Evolutionary conservation across 768 basidiomycete species (phyloP).

Genomic region (Russula foetens): DNA sequence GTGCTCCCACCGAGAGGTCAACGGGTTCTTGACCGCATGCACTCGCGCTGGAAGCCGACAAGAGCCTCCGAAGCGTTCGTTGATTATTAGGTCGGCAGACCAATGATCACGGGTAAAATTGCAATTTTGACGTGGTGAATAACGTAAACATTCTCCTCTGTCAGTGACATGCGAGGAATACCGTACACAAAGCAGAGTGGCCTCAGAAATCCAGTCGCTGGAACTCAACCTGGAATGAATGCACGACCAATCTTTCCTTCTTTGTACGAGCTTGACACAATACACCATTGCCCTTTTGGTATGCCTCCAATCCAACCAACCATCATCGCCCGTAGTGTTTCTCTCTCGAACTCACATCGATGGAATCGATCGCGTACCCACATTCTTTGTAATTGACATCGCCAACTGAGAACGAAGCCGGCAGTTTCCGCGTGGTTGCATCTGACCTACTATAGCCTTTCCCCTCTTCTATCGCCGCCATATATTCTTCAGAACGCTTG

Average conservation of each 20-base stretch:
- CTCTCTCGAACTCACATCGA: slow-evolving; percentile 44
- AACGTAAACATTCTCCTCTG: slow-evolving; percentile 44
- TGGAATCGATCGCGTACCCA: slow-evolving; percentile 42
- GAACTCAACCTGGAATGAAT: too few relatives aligned
- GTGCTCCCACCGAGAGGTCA: slow-evolving; percentile 11
- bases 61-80: slow-evolving; percentile 34
- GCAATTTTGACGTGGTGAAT: slow-evolving; percentile 38
- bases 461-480: slow-evolving; percentile 29
- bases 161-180: slow-evolving; percentile 5
- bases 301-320: too few relatives aligned
- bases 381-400: slow-evolving; percentile 23
- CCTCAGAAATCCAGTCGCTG: slow-evolving; percentile 59
- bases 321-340: slow-evolving; percentile 26
- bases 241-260: too few relatives aligned
- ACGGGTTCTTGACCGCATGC: slow-evolving; percentile 39
- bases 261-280: slow-evolving; percentile 29
- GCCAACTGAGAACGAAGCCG: slow-evolving; percentile 30
- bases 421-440: slow-evolving; percentile 40
- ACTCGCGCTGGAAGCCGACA: slow-evolving; percentile 32
- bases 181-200: slow-evolving; percentile 43
- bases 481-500: slow-evolving; percentile 42
- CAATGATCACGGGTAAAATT: slow-evolving; percentile 35
- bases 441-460: slow-evolving; percentile 40
- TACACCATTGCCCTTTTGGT: slow-evolving; percentile 43
- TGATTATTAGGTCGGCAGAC: slow-evolving; percentile 36